Conservation (phyloP, 1,284 basidiomycete genomes). For the Waitea zeae region DNA sequence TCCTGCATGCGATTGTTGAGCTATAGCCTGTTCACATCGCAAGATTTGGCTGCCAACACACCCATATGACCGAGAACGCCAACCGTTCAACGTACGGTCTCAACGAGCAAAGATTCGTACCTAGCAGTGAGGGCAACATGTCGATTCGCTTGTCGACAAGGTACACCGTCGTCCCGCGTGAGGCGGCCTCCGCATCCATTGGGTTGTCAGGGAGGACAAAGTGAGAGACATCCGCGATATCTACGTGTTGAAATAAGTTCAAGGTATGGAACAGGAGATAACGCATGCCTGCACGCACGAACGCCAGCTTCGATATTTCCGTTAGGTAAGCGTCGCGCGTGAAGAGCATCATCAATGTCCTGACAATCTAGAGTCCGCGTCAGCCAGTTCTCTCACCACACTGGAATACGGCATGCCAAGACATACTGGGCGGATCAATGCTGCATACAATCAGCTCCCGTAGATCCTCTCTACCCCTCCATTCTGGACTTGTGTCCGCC, state of each 20-base stretch:
- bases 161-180: slow-evolving; percentile 95
- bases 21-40: too few relatives aligned
- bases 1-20: slow-evolving; percentile 35
- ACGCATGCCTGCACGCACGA: slow-evolving; percentile 28
- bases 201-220: slow-evolving; percentile 91
- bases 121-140: slow-evolving; percentile 90
- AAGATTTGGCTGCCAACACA: slow-evolving; percentile 29
- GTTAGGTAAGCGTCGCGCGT: slow-evolving; percentile 78
- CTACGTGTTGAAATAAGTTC: too few relatives aligned
- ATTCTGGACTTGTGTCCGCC: slow-evolving; percentile 31
- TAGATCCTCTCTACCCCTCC: slow-evolving; percentile 84
- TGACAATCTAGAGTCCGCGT: slow-evolving; percentile 79
- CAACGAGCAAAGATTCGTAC: slow-evolving; percentile 93
- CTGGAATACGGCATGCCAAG: slow-evolving; percentile 9
- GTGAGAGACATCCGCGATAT: slow-evolving; percentile 97
- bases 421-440: slow-evolving; percentile 94
- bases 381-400: neutral
- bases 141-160: slow-evolving; percentile 98
- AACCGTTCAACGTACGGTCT: slow-evolving; percentile 87
- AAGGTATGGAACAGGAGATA: slow-evolving; percentile 1
- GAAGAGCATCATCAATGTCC: slow-evolving; percentile 98
- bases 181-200: slow-evolving; percentile 94
- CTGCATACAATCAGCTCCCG: slow-evolving; percentile 83
- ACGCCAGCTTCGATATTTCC: slow-evolving; percentile 97
- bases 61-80: slow-evolving; percentile 96